Percentiles rank a stretch among this genome's conserved stretches.
phyloP scores from a whole-genome alignment of 306 rosid species.

The Nissolia schottii region DNA sequence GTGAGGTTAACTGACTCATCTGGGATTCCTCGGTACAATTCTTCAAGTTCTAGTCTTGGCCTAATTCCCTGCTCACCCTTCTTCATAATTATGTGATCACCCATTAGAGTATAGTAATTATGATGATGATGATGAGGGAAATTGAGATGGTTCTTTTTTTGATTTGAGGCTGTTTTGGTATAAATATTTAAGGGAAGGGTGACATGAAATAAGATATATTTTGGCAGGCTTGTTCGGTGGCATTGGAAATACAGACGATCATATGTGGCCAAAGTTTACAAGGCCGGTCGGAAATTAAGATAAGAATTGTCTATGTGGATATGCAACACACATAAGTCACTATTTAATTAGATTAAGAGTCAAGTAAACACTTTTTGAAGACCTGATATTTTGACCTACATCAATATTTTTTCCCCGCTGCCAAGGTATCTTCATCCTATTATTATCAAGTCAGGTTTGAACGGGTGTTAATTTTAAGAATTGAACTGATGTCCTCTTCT shows the following conservation, averaged over 20 bases:
- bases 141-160: not conserved
- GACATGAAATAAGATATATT: not conserved
- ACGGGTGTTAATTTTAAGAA: too few relatives aligned
- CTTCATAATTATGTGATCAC: constrained; percentile 26
- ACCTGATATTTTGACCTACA: too few relatives aligned
- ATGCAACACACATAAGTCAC: not conserved
- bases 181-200: constrained; percentile 17
- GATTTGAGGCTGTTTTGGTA: not conserved
- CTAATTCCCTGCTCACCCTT: constrained; percentile 27
- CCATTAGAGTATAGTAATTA: constrained; percentile 45
- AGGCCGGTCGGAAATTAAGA: constrained; percentile 28
- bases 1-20: constrained; percentile 87
- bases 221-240: constrained; percentile 17
- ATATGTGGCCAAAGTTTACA: constrained; percentile 17
- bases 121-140: not conserved
- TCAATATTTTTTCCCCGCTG: too few relatives aligned
- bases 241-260: constrained; percentile 7
- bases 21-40: constrained; percentile 72
- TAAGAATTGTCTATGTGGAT: not conserved
- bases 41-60: constrained; percentile 67
- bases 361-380: too few relatives aligned
- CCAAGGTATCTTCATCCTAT: too few relatives aligned
- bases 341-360: too few relatives aligned
- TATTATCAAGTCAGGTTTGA: too few relatives aligned
- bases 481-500: too few relatives aligned